A percentile compares a stretch with the other conserved stretches of the same genome.
phyloP scores from a whole-genome alignment of 2,329 filamentous ascomycete species.

The Cladosporium velox region DNA sequence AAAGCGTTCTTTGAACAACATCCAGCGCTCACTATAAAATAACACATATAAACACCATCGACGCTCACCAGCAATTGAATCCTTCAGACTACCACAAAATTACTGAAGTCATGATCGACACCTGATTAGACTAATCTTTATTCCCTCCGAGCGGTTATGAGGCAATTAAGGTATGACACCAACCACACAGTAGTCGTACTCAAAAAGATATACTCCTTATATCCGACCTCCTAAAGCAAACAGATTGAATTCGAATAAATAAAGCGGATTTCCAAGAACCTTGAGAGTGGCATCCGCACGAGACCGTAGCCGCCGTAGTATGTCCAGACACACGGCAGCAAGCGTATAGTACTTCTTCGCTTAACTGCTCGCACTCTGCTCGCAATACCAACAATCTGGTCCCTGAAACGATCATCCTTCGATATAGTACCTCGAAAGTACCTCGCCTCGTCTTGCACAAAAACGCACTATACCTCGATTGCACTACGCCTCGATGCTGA shows the following conservation, averaged over 20 bases:
- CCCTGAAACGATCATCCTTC: not conserved
- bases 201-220: not conserved
- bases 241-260: not conserved
- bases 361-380: not conserved
- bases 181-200: not conserved
- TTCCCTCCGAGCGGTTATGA: not conserved
- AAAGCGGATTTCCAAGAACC: not conserved
- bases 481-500: not conserved
- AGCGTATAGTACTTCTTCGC: not conserved
- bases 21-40: not conserved
- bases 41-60: too few species aligned
- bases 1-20: not conserved
- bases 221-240: not conserved
- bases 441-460: too few species aligned
- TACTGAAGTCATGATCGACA: slow-evolving; percentile 6
- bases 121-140: not conserved
- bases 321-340: not conserved
- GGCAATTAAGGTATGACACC: not conserved
- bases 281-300: not conserved
- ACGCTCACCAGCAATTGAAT: too few species aligned
- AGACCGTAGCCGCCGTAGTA: not conserved
- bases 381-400: not conserved
- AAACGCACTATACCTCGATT: too few species aligned
- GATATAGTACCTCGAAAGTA: not conserved
- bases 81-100: not conserved